Conservation (phyloP, 169 alveolate genomes). For the Cryptosporidium andersoni region DNA sequence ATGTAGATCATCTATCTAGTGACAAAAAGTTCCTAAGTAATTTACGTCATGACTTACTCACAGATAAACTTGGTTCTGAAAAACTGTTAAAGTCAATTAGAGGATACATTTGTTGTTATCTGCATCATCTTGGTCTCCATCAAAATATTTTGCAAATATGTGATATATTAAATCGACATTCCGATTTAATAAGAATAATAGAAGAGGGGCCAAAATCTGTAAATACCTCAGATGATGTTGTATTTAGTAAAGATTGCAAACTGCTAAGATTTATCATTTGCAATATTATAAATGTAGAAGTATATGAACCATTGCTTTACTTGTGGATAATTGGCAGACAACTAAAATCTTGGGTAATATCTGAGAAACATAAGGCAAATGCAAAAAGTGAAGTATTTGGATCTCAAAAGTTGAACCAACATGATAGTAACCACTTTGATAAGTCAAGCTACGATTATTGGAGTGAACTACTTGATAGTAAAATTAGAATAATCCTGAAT, state of each 20-base stretch:
- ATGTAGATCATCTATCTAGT: not conserved
- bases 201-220: not conserved
- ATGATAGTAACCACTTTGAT: not conserved
- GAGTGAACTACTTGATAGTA: not conserved
- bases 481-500: constrained; percentile 5
- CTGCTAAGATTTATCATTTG: not conserved
- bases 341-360: constrained; percentile 20
- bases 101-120: constrained; percentile 33
- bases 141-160: constrained; percentile 12
- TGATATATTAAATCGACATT: not conserved
- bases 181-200: not conserved
- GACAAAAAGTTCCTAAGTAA: constrained; percentile 2
- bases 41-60: not conserved
- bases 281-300: not conserved
- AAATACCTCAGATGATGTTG: not conserved
- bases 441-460: constrained; percentile 3
- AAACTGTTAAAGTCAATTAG: constrained; percentile 1
- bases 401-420: not conserved
- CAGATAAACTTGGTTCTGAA: constrained; percentile 23
- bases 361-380: constrained; percentile 15
- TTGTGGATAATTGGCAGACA: constrained; percentile 33
- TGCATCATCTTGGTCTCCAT: constrained; percentile 43
- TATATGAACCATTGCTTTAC: constrained; percentile 7
- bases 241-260: not conserved
- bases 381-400: not conserved